Base-by-base conservation (phyloP, 805 yeast genomes). In the Yarrowia sp. region DNA sequence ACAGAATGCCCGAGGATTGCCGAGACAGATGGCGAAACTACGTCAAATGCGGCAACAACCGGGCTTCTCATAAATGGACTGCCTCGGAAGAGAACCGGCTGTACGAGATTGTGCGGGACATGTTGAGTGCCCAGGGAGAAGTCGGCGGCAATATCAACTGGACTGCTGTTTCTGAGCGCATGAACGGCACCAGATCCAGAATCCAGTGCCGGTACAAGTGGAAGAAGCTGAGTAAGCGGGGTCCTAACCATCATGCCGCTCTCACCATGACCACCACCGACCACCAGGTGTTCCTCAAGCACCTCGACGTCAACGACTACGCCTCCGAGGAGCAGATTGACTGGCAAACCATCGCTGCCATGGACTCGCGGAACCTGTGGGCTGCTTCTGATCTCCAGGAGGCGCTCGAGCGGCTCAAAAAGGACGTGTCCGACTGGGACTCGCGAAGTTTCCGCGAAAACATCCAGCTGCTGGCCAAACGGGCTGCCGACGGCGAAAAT, bases 1-100 rank as follows among this genome's bases (percentile, higher is more conserved):
- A 90, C 14, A 83, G 98, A 74, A 94, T 94, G 98, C 98, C 98
- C 0, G 98, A 94, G 75, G 98, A 94, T 79, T 93, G 98, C 78
- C 84, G 98, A 73, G 98, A 94, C 77, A 83, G 98, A 73, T 94
- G 97, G 97, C 84, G 98, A 78, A 94, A 94, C 77, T 94, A 93
- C 76, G 90, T 93, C 71, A 93, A 93, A 77, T 94, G 98, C 80
- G 98, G 98, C 32, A 82, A 82, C 16, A 85, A 85, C 68, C 82
- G 98, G 72, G 86, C 87, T 9, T 84, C 85, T 63, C 90, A 90
- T 77, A 91, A 89, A 76, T 93, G 98, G 98, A 81, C 89, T 0
- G 75, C 77, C 0, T 86, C 84, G 43, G 97, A 91, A 74, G 98
- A 93, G 76, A 82, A 80, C 19, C 78, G 80, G 66, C 80, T 93